These are phyloP conservation scores for Paraphoma sp. DNA, from an alignment of 2,329 filamentous ascomycete genomes.

Conservation along the genomic window DNA sequence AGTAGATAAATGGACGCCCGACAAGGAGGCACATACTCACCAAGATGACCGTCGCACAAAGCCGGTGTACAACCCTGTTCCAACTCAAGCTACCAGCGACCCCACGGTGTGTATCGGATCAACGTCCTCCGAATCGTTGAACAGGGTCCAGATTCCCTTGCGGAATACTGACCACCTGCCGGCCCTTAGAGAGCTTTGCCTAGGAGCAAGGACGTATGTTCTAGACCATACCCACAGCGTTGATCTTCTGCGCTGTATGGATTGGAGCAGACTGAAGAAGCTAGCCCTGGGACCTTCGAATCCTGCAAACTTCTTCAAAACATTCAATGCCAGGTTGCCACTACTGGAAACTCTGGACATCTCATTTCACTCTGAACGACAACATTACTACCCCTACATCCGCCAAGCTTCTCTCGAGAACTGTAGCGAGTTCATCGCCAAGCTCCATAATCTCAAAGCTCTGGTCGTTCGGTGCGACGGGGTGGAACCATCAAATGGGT, in stretches of 20 bases:
- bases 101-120: background rate
- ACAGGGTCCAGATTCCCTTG: slow-evolving; percentile 16
- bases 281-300: slow-evolving; percentile 13
- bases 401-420: background rate
- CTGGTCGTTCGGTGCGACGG: slow-evolving; percentile 6
- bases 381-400: background rate
- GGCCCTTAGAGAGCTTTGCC: slow-evolving; percentile 8
- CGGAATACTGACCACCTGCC: slow-evolving; percentile 12
- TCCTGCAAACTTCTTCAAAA: slow-evolving; percentile 12
- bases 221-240: slow-evolving; percentile 14
- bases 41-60: background rate
- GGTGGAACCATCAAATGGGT: background rate
- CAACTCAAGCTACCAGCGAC: background rate
- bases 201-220: slow-evolving; percentile 16
- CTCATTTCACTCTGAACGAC: background rate
- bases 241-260: slow-evolving; percentile 10
- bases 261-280: slow-evolving; percentile 12
- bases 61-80: background rate
- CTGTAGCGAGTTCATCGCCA: slow-evolving; percentile 2
- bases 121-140: background rate
- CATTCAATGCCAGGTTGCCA: slow-evolving; percentile 5
- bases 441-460: background rate
- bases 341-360: slow-evolving; percentile 5
- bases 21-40: background rate
- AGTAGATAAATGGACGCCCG: too few species aligned